Evolutionary conservation across 2,329 filamentous ascomycete genomes (phyloP).

Genomic region (Hymenoscyphus fructigenus): DNA sequence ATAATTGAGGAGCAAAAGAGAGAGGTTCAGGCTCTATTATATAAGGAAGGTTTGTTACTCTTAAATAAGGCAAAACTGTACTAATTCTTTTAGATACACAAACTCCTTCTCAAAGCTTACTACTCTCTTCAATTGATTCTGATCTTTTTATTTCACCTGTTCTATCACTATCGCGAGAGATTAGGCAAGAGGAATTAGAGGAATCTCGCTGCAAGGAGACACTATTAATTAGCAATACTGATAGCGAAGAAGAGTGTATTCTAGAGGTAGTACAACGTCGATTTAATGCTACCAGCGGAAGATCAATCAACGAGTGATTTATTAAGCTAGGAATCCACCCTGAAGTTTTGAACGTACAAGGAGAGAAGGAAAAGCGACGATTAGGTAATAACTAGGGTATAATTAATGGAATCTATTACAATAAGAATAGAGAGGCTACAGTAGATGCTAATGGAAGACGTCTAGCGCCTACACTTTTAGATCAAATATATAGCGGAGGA

Average conservation of each 20-base stretch:
- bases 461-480: not conserved
- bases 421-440: not conserved
- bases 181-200: too few species aligned
- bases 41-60: too few species aligned
- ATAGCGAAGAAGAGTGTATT: not conserved
- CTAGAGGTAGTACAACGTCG: not conserved
- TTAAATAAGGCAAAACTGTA: not conserved
- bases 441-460: not conserved
- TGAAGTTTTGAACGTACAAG: not conserved
- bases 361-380: not conserved
- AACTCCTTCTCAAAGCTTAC: too few species aligned
- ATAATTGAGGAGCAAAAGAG: not conserved
- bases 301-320: not conserved
- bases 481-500: not conserved
- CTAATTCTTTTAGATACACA: too few species aligned
- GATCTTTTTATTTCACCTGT: too few species aligned
- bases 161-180: too few species aligned
- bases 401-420: not conserved
- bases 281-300: not conserved
- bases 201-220: not conserved
- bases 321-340: not conserved
- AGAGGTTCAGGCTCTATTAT: not conserved
- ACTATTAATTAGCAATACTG: not conserved
- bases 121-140: too few species aligned
- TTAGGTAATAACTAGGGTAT: not conserved